These are phyloP conservation scores for Chytriomyces confervae DNA, from an alignment of 192 early-diverging fungal genomes.

Conservation along the genomic window DNA sequence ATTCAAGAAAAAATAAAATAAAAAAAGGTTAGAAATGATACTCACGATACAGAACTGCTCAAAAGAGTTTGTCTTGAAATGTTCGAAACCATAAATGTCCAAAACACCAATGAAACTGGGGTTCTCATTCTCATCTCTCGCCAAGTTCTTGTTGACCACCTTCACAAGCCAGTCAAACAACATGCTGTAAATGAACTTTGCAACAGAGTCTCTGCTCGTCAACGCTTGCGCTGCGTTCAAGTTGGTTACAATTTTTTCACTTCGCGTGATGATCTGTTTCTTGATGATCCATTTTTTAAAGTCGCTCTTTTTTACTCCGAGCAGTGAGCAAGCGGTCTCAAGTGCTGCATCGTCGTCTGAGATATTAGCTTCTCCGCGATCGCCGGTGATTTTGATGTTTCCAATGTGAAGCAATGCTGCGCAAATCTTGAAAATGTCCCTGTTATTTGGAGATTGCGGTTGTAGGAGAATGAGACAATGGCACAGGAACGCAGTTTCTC, in stretches of 20 bases:
- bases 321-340: conserved; percentile 68
- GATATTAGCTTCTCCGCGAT: conserved; percentile 71
- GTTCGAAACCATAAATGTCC: conserved; percentile 99
- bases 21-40: neutral
- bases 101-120: conserved; percentile 93
- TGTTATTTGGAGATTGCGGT: conserved; percentile 6
- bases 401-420: conserved; percentile 94
- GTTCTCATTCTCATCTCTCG: conserved; percentile 44
- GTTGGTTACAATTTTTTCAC: conserved; percentile 89
- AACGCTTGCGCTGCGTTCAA: conserved; percentile 75
- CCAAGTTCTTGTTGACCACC: conserved; percentile 83
- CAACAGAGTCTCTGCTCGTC: conserved; percentile 88
- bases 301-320: conserved; percentile 77
- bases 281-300: conserved; percentile 96
- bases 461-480: neutral
- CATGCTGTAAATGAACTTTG: conserved; percentile 95
- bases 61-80: conserved; percentile 99
- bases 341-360: conserved; percentile 80
- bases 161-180: conserved; percentile 97
- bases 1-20: neutral
- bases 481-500: neutral
- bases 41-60: conserved; percentile 96
- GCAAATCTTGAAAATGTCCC: conserved; percentile 84
- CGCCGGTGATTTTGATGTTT: conserved; percentile 85
- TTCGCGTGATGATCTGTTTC: conserved; percentile 88